phyloP scores from a whole-genome alignment of 2,329 filamentous ascomycete genomes.

The Botrytis squamosa region DNA sequence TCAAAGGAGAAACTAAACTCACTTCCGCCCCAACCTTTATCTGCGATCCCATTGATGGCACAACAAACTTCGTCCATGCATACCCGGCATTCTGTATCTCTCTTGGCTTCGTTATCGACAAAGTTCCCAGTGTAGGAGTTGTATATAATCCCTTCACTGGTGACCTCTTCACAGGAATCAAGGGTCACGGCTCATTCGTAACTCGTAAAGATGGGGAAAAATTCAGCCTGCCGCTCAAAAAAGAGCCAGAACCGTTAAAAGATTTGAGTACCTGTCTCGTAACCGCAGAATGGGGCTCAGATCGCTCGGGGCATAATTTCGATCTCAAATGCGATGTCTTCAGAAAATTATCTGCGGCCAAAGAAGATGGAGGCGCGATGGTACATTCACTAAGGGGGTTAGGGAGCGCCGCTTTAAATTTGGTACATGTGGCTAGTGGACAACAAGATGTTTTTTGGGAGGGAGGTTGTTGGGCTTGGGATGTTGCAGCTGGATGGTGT shows the following conservation, averaged over 20 bases:
- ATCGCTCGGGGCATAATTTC: slow-evolving; percentile 68
- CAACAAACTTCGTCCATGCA: slow-evolving; percentile 76
- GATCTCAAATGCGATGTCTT: slow-evolving; percentile 68
- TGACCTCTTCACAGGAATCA: slow-evolving; percentile 66
- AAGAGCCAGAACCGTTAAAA: slow-evolving; percentile 54
- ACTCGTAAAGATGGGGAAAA: slow-evolving; percentile 43
- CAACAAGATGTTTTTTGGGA: slow-evolving; percentile 78
- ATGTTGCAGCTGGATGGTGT: slow-evolving; percentile 79
- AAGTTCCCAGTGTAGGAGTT: slow-evolving; percentile 65
- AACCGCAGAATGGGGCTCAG: slow-evolving; percentile 71
- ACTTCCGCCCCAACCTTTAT: slow-evolving; percentile 71
- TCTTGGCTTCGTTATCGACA: slow-evolving; percentile 66
- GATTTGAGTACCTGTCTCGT: slow-evolving; percentile 64
- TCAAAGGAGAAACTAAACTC: slow-evolving; percentile 60
- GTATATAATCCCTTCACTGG: slow-evolving; percentile 78
- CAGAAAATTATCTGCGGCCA: slow-evolving; percentile 54
- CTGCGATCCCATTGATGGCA: slow-evolving; percentile 80
- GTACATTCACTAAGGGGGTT: slow-evolving; percentile 70
- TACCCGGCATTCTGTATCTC: slow-evolving; percentile 76
- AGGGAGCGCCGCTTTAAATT: slow-evolving; percentile 72
- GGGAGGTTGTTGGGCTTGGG: slow-evolving; percentile 82
- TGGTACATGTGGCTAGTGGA: slow-evolving; percentile 70
- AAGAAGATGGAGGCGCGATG: slow-evolving; percentile 68
- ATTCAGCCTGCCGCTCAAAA: slow-evolving; percentile 47
- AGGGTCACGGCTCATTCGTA: slow-evolving; percentile 63